These are phyloP conservation scores for Schrenkiella parvula DNA, from an alignment of 345 rosid species.

Conservation along the genomic window DNA sequence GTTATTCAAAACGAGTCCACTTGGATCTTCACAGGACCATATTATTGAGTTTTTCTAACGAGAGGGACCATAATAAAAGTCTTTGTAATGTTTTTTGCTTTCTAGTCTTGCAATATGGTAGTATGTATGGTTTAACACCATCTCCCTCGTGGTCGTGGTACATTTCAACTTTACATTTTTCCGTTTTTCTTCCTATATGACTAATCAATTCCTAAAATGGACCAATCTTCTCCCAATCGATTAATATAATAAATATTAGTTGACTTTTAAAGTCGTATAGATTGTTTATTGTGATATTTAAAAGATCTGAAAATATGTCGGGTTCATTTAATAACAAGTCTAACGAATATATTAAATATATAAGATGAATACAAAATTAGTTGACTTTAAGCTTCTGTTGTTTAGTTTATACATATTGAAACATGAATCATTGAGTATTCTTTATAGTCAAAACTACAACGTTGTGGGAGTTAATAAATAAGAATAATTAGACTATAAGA, in stretches of 20 bases:
- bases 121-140: constrained; percentile 26
- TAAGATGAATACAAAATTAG: constrained; percentile 16
- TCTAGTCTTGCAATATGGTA: constrained; percentile 20
- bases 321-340: background rate
- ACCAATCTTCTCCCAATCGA: background rate
- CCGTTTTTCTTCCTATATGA: background rate
- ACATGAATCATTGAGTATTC: background rate
- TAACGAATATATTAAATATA: constrained; percentile 7
- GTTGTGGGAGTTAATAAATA: background rate
- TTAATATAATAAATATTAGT: constrained; percentile 19
- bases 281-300: background rate
- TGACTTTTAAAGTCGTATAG: constrained; percentile 12
- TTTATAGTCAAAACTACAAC: constrained; percentile 19
- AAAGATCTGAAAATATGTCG: constrained; percentile 4
- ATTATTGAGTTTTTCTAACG: background rate
- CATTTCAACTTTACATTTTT: constrained; percentile 23
- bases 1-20: constrained; percentile 13
- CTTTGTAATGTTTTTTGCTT: background rate
- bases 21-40: constrained; percentile 17
- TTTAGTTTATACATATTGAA: constrained; percentile 1
- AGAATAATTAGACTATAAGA: background rate
- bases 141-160: constrained; percentile 31
- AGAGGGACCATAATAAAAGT: constrained; percentile 19
- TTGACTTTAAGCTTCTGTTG: constrained; percentile 17
- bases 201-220: constrained; percentile 9